Evolutionary conservation across 129 eudicot species (phyloP).

Genomic region (Flaveria ramosissima): DNA sequence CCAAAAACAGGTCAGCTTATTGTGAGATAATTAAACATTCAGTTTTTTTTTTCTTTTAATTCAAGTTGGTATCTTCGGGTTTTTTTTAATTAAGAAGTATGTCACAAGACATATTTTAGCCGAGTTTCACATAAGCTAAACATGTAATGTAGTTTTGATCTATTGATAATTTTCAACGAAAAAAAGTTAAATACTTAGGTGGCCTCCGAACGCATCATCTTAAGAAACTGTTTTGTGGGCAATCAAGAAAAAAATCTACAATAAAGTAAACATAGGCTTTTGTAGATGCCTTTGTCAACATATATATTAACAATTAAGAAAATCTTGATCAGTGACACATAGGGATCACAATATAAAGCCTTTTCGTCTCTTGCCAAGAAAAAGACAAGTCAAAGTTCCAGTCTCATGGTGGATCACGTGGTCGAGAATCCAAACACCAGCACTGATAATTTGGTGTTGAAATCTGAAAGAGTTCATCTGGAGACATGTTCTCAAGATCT

Average conservation of each 20-base stretch:
- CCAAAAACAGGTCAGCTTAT: too few species aligned
- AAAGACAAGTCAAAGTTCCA: conserved; percentile 1
- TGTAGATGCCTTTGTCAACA: neutral
- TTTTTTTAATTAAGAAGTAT: too few species aligned
- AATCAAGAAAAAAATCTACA: too few species aligned
- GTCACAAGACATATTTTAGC: too few species aligned
- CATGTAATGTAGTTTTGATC: too few species aligned
- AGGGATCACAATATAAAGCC: neutral
- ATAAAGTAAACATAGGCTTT: neutral
- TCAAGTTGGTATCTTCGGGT: too few species aligned
- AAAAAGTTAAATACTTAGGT: too few species aligned
- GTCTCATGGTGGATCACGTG: conserved; percentile 1
- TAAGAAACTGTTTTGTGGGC: neutral
- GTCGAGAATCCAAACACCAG: conserved; percentile 69
- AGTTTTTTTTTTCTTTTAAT: too few species aligned
- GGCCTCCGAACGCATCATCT: too few species aligned
- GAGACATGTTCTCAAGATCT: conserved; percentile 53
- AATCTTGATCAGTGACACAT: neutral
- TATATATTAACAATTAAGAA: conserved; percentile 11
- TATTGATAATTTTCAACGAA: too few species aligned
- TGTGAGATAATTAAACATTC: too few species aligned
- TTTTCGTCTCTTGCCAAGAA: neutral
- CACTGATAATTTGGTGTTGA: conserved; percentile 54
- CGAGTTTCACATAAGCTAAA: too few species aligned
- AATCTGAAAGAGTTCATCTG: conserved; percentile 51